These are phyloP conservation scores for Rhizopogon roseolus DNA, from an alignment of 768 basidiomycete genomes.

Conservation along the genomic window DNA sequence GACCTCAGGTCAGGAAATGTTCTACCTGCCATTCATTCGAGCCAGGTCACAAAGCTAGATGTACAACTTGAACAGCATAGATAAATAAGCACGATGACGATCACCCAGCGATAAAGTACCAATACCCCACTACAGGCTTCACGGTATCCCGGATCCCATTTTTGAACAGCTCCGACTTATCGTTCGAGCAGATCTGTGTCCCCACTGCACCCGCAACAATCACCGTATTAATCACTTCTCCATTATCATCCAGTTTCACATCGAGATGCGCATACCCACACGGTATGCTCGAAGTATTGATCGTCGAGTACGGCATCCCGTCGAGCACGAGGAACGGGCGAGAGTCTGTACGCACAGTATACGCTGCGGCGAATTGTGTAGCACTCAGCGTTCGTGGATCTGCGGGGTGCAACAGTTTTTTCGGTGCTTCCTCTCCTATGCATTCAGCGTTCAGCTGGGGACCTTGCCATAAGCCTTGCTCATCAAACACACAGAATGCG, in stretches of 20 bases:
- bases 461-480: slow-evolving; percentile 29
- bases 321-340: slow-evolving; percentile 19
- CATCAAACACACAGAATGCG: slow-evolving; percentile 31
- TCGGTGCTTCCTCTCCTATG: slow-evolving; percentile 22
- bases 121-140: slow-evolving; percentile 27
- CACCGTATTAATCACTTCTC: slow-evolving; percentile 17
- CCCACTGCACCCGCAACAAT: slow-evolving; percentile 27
- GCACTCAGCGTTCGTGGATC: slow-evolving; percentile 21
- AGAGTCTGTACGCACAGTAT: slow-evolving; percentile 16
- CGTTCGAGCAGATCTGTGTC: slow-evolving; percentile 26
- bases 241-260: slow-evolving; percentile 24
- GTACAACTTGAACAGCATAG: too few species aligned
- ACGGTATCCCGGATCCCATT: slow-evolving; percentile 28
- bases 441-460: slow-evolving; percentile 24
- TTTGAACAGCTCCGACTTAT: slow-evolving; percentile 24
- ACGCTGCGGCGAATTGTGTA: slow-evolving; percentile 23
- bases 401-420: slow-evolving; percentile 24
- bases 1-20: too few species aligned
- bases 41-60: too few species aligned
- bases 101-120: slow-evolving; percentile 17
- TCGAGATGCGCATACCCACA: slow-evolving; percentile 24
- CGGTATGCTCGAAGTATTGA: slow-evolving; percentile 23
- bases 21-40: too few species aligned
- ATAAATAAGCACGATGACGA: background rate
- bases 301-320: slow-evolving; percentile 25